Conservation (phyloP, 495 filamentous ascomycete genomes). For the Poronia punctata region DNA sequence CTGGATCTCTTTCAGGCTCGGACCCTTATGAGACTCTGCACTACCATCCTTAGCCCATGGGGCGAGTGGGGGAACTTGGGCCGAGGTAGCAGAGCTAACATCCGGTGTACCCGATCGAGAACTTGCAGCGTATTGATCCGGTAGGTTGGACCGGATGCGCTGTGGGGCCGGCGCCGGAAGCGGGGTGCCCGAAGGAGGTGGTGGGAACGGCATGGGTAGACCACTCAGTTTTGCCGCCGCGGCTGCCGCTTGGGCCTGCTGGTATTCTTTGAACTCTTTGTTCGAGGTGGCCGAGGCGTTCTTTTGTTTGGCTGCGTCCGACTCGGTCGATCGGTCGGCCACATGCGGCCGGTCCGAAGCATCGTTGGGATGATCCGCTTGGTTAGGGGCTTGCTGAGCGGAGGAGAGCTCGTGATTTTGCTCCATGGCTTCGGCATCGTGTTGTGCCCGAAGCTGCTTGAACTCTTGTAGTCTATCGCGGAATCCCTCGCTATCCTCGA, state of each 20-base stretch:
- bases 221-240: constrained; percentile 49
- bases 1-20: constrained; percentile 94
- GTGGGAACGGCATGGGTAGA: constrained; percentile 71
- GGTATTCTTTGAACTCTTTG: constrained; percentile 87
- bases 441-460: constrained; percentile 49
- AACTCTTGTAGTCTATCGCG: constrained; percentile 49
- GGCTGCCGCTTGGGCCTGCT: constrained; percentile 57
- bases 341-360: constrained; percentile 5
- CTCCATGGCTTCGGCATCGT: constrained; percentile 39
- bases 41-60: constrained; percentile 87
- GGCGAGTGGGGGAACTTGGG: constrained; percentile 61
- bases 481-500: constrained; percentile 45
- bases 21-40: constrained; percentile 68
- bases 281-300: constrained; percentile 46
- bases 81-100: constrained; percentile 29
- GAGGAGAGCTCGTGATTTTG: constrained; percentile 9
- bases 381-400: constrained; percentile 12
- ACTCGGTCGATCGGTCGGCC: constrained; percentile 1
- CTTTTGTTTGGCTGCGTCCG: constrained; percentile 7
- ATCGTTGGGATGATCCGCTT: constrained; percentile 5
- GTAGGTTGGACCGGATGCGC: constrained; percentile 73
- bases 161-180: constrained; percentile 83
- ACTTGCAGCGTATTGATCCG: constrained; percentile 67
- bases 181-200: constrained; percentile 50
- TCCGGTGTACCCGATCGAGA: constrained; percentile 71